These are phyloP conservation scores for Phylloporus scabripes DNA, from an alignment of 768 basidiomycete species.

Conservation along the genomic window DNA sequence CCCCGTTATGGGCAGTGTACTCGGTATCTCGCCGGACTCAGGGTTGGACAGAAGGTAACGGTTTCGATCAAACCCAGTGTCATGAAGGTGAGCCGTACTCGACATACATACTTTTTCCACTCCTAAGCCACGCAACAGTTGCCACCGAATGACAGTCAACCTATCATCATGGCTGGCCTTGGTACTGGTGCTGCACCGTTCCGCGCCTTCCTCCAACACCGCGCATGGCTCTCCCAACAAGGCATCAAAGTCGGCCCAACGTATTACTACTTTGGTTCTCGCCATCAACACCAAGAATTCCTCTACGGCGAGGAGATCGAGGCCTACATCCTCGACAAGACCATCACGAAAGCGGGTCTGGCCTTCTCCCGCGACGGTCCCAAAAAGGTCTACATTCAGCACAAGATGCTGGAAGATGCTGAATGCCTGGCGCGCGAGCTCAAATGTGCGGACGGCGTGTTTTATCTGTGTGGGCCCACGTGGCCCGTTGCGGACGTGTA, in stretches of 20 bases:
- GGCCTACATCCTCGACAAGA: slow-evolving; percentile 78
- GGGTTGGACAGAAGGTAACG: slow-evolving; percentile 86
- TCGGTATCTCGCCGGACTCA: slow-evolving; percentile 81
- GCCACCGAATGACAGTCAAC: slow-evolving; percentile 78
- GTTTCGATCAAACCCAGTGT: slow-evolving; percentile 98
- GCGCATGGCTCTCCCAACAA: slow-evolving; percentile 73
- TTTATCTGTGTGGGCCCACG: slow-evolving; percentile 97
- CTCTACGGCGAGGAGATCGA: slow-evolving; percentile 97
- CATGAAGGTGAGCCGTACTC: slow-evolving; percentile 71
- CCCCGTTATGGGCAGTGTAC: slow-evolving; percentile 92
- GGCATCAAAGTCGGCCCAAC: slow-evolving; percentile 83
- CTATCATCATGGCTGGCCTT: slow-evolving; percentile 97
- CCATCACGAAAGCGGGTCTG: slow-evolving; percentile 86
- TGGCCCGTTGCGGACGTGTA: slow-evolving; percentile 99
- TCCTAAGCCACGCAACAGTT: slow-evolving; percentile 43
- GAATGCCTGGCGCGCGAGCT: slow-evolving; percentile 70
- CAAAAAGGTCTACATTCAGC: slow-evolving; percentile 96
- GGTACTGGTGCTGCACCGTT: slow-evolving; percentile 99
- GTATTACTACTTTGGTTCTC: slow-evolving; percentile 98
- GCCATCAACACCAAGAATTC: slow-evolving; percentile 92
- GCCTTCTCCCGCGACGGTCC: slow-evolving; percentile 95
- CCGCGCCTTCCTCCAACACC: slow-evolving; percentile 97
- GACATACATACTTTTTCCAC: neutral
- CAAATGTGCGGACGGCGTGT: slow-evolving; percentile 67
- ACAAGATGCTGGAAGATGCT: slow-evolving; percentile 94